phyloP scores from a whole-genome alignment of 1,284 basidiomycete genomes.

The Laetiporus sulphureus region DNA sequence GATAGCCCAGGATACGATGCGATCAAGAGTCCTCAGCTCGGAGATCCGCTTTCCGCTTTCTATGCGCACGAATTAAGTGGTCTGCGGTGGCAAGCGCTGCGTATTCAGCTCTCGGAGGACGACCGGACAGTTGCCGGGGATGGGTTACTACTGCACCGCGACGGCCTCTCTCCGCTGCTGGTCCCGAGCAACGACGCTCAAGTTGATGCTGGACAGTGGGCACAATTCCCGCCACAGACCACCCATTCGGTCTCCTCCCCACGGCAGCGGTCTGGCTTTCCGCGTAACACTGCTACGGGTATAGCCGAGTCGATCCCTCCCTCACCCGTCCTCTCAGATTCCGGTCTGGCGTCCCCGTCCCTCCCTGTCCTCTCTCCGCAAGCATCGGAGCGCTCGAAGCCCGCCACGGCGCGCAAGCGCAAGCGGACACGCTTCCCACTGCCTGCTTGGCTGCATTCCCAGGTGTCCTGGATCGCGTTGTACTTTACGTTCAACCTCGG shows the following conservation, averaged over 20 bases:
- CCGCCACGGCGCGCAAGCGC: not conserved
- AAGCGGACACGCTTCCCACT: conserved; percentile 3
- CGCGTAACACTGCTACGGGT: conserved; percentile 12
- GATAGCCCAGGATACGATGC: not conserved
- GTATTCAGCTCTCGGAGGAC: not conserved
- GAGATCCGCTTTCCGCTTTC: not conserved
- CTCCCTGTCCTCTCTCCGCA: conserved; percentile 18
- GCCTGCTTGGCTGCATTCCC: conserved; percentile 24
- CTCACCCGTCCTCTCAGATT: conserved; percentile 11
- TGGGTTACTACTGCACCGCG: too few relatives aligned
- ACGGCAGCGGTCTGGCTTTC: conserved; percentile 16
- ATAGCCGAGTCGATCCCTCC: conserved; percentile 2
- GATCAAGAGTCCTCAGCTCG: conserved; percentile 1
- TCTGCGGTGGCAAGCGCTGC: conserved; percentile 6
- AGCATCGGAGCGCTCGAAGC: conserved; percentile 11
- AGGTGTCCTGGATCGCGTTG: conserved; percentile 59
- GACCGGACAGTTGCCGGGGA: too few relatives aligned
- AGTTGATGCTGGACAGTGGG: not conserved
- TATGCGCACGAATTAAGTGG: conserved; percentile 1
- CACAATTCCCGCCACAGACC: not conserved
- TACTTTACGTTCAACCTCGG: conserved; percentile 89
- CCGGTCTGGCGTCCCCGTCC: conserved; percentile 13
- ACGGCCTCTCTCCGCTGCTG: conserved; percentile 1
- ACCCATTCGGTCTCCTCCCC: conserved; percentile 14
- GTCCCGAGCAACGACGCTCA: not conserved